Evolutionary conservation across 1,139 yeast genomes (phyloP), one percentile per base, ranked within the genome.

Genomic region (Pichia sp.): DNA sequence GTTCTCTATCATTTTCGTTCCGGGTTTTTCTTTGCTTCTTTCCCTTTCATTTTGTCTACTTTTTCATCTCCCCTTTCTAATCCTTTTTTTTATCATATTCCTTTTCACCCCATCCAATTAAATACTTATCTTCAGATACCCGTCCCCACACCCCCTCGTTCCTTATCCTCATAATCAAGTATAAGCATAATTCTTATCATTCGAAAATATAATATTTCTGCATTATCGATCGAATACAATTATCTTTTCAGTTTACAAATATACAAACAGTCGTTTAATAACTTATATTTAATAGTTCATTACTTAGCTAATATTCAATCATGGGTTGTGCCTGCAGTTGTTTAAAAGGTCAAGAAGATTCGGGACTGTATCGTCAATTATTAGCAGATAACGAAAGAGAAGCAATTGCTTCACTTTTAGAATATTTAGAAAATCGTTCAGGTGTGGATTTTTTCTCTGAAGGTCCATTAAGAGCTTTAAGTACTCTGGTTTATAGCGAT

Each of bases 371-470:
- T 57, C 86, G 93, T 36, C 93, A 95, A 38, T 74, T 91, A 40
- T 71, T 91, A 47, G 96, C 95, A n/a, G 97, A 91, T 57, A 88
- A 89, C 58, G 99, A 91, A 64, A 74, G 98, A 47, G 96, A 87
- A 56, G 98, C 98, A 31, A 95, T 91, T 38, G 80, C 95, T 5
- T 86, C 93, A 5, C 71, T 91, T 44, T 70, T 91, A 47, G 91
- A 88, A 53, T 91, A 84, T 62, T 72, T 91, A 51, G 98, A 91
- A 59, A 89, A 89, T 64, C 69, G 81, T 37, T 74, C 82, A 15
- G 95, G 85, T 41, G 89, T 86, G 42, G 97, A 91, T 63, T 88
- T 93, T 57, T 91, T 89, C 65, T 82, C 91, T 35, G 93, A 93
- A 49, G 89, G 89, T 1, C 94, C 94, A 1, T 70, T 91, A 43